Evolutionary conservation across 1,139 yeast species (phyloP).

Genomic region (Yamadazyma trypodendri): DNA sequence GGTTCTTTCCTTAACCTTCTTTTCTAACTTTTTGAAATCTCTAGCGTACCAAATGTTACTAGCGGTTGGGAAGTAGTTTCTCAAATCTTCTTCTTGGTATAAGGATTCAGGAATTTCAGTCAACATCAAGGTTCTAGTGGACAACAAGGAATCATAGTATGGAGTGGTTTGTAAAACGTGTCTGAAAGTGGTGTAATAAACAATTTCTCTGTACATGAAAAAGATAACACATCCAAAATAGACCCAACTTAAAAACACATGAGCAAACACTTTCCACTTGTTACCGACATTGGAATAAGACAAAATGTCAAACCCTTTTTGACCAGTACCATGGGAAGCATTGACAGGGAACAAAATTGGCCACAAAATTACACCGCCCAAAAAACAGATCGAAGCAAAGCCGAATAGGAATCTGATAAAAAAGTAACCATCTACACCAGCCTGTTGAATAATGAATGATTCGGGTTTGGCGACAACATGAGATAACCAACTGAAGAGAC

Average conservation of each 20-base stretch:
- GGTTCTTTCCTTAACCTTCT: conserved; percentile 55
- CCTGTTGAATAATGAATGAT: conserved; percentile 67
- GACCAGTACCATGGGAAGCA: conserved; percentile 66
- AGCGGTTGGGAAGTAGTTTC: conserved; percentile 59
- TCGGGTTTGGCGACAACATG: conserved; percentile 56
- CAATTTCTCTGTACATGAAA: conserved; percentile 68
- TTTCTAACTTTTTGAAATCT: conserved; percentile 51
- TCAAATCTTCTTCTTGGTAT: conserved; percentile 51
- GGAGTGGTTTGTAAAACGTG: conserved; percentile 72
- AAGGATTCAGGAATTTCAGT: conserved; percentile 57
- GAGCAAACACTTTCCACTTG: conserved; percentile 65
- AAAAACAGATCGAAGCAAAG: conserved; percentile 53
- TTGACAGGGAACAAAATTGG: conserved; percentile 85
- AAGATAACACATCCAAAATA: conserved; percentile 60
- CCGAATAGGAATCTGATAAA: conserved; percentile 75
- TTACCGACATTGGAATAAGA: conserved; percentile 63
- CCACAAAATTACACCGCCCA: conserved; percentile 67
- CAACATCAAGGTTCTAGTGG: conserved; percentile 66
- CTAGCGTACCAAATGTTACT: conserved; percentile 63
- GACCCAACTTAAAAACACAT: conserved; percentile 68
- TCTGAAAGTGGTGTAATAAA: conserved; percentile 64
- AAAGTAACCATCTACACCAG: conserved; percentile 88
- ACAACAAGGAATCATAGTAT: conserved; percentile 60
- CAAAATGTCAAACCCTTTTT: conserved; percentile 59
- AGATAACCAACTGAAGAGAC: conserved; percentile 56